phyloP scores from a whole-genome alignment of 495 filamentous ascomycete species.

The Bathelium albidoporum region DNA sequence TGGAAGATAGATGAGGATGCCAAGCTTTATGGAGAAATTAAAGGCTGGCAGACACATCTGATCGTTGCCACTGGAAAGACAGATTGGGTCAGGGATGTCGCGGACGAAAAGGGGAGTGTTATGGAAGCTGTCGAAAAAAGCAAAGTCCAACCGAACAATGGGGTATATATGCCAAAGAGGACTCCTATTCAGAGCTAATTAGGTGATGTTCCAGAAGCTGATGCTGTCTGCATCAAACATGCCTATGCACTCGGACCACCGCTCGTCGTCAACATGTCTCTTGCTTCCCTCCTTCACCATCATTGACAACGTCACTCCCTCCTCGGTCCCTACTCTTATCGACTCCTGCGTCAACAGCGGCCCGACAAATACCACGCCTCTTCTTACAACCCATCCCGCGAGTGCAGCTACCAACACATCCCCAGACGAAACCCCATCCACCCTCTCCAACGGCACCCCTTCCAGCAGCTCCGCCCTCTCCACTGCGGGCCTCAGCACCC shows the following conservation, averaged over 20 bases:
- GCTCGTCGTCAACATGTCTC: slow-evolving; percentile 62
- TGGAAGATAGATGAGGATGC: slow-evolving; percentile 68
- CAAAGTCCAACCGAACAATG: slow-evolving; percentile 56
- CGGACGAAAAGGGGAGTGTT: slow-evolving; percentile 82
- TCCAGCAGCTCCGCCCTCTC: slow-evolving; percentile 25
- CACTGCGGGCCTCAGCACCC: slow-evolving; percentile 48
- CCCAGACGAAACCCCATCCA: too few relatives aligned
- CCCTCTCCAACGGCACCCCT: too few relatives aligned
- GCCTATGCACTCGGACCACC: slow-evolving; percentile 55
- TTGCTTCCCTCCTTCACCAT: slow-evolving; percentile 81
- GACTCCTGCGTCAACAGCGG: slow-evolving; percentile 57
- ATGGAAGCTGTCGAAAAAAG: slow-evolving; percentile 80
- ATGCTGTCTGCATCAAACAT: slow-evolving; percentile 95
- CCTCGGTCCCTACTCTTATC: slow-evolving; percentile 62
- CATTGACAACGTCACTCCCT: slow-evolving; percentile 76
- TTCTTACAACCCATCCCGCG: slow-evolving; percentile 36
- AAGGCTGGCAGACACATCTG: slow-evolving; percentile 81
- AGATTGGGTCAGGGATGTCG: slow-evolving; percentile 87
- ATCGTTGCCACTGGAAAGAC: slow-evolving; percentile 90
- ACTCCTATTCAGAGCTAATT: slow-evolving; percentile 9
- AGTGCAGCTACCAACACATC: slow-evolving; percentile 13
- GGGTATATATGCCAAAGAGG: slow-evolving; percentile 29
- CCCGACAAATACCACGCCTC: slow-evolving; percentile 64
- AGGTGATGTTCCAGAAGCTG: slow-evolving; percentile 39
- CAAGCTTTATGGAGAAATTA: slow-evolving; percentile 74